These are phyloP conservation scores for Terfezia claveryi DNA, from an alignment of 495 filamentous ascomycete species.

Conservation along the genomic window DNA sequence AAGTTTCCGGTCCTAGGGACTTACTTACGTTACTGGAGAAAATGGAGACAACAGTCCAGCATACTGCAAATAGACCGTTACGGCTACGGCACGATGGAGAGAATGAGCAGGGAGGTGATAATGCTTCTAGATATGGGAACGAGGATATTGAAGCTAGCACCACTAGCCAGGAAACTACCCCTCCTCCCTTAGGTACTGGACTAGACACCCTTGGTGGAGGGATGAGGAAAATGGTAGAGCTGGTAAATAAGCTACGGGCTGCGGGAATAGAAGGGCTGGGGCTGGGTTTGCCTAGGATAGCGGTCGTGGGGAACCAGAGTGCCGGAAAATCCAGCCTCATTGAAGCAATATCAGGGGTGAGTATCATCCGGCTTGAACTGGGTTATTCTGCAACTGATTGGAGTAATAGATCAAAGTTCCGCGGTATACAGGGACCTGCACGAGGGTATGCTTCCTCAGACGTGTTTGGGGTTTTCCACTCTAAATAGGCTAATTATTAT, in stretches of 20 bases:
- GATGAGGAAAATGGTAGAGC: conserved; percentile 18
- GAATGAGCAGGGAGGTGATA: too few species aligned
- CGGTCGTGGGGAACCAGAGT: conserved; percentile 20
- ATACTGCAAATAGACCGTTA: too few species aligned
- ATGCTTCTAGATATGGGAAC: too few species aligned
- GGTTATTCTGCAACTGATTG: not conserved
- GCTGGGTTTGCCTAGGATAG: conserved; percentile 17
- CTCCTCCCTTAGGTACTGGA: not conserved
- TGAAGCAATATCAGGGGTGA: conserved; percentile 20
- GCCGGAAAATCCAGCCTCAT: conserved; percentile 20
- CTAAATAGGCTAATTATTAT: too few species aligned
- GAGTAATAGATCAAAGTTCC: conserved; percentile 16
- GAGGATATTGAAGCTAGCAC: too few species aligned
- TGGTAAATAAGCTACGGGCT: conserved; percentile 18
- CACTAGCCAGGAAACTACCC: not conserved
- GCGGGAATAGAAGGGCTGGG: conserved; percentile 19
- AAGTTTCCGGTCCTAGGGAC: too few species aligned
- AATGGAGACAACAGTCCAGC: too few species aligned
- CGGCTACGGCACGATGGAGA: too few species aligned
- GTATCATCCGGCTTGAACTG: not conserved
- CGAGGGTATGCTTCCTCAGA: conserved; percentile 6
- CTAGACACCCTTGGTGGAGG: conserved; percentile 15
- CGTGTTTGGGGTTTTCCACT: not conserved
- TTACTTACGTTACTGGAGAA: too few species aligned
- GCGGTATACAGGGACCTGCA: conserved; percentile 16